These are phyloP conservation scores for Zea mays DNA, from an alignment of 176 grass and related monocot genomes.

Conservation along the genomic window DNA sequence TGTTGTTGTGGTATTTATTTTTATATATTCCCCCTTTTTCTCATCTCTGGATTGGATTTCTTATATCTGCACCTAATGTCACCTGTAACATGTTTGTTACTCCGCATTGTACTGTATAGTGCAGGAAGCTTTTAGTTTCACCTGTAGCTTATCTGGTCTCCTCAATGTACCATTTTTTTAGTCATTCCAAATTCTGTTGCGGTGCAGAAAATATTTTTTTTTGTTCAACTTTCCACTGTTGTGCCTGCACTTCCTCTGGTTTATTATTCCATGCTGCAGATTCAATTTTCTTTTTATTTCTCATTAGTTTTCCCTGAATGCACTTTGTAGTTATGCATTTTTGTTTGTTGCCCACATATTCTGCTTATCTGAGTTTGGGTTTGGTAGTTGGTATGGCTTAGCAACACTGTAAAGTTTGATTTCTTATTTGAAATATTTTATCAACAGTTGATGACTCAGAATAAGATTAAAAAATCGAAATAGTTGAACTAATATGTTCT, in stretches of 20 bases:
- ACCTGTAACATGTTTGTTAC: background rate
- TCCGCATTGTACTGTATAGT: background rate
- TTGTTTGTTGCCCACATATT: background rate
- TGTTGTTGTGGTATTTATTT: background rate
- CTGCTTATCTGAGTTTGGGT: background rate
- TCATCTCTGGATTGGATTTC: background rate
- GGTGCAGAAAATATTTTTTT: background rate
- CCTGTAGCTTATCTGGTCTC: too few relatives aligned
- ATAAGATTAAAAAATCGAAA: background rate
- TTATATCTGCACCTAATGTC: constrained; percentile 11
- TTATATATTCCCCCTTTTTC: background rate
- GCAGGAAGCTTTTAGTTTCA: background rate
- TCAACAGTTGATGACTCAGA: background rate
- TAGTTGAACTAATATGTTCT: background rate
- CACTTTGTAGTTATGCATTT: background rate
- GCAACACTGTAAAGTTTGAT: background rate
- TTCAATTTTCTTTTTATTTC: constrained; percentile 19
- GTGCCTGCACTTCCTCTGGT: background rate
- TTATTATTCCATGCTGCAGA: constrained; percentile 8
- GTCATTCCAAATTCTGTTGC: background rate
- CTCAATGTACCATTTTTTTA: background rate
- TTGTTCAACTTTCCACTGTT: background rate
- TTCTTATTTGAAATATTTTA: background rate
- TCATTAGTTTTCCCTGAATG: background rate
- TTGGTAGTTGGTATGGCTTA: background rate